Percentiles rank a stretch among this genome's conserved stretches.
Conservation (phyloP, 495 filamentous ascomycete species). For the Tricharina praecox region DNA sequence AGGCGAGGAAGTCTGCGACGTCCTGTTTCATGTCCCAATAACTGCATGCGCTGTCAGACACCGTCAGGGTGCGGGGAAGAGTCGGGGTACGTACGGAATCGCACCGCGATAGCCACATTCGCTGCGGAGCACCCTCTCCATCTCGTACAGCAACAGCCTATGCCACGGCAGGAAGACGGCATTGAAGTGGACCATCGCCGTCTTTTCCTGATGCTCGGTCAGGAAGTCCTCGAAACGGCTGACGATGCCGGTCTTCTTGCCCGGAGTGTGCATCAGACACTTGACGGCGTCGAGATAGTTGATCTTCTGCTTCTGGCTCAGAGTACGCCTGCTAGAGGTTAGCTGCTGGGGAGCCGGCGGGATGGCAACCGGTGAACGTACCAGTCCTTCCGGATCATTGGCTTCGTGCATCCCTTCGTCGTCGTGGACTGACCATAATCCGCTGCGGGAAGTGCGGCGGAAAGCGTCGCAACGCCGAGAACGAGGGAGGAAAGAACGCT, state of each 20-base stretch:
- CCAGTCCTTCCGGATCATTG: conserved; percentile 34
- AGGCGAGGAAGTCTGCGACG: conserved; percentile 20
- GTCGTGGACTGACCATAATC: too few species aligned
- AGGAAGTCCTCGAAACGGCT: conserved; percentile 52
- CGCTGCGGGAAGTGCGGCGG: not conserved
- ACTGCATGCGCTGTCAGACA: conserved; percentile 11
- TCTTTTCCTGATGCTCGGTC: conserved; percentile 8
- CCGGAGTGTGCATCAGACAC: conserved; percentile 40
- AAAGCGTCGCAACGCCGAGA: not conserved
- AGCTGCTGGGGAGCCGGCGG: conserved; percentile 27
- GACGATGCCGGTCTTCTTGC: conserved; percentile 32
- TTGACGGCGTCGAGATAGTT: conserved; percentile 50
- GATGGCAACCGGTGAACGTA: conserved; percentile 6
- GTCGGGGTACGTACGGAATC: not conserved
- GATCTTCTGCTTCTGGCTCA: conserved; percentile 34
- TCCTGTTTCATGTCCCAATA: conserved; percentile 33
- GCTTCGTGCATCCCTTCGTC: conserved; percentile 27
- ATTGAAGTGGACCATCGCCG: conserved; percentile 10
- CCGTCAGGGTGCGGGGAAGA: not conserved
- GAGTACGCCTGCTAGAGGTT: conserved; percentile 36
- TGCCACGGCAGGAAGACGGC: conserved; percentile 30
- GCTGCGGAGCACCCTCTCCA: not conserved
- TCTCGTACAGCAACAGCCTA: conserved; percentile 1
- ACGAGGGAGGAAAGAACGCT: not conserved
- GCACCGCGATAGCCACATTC: not conserved